Base-by-base conservation (phyloP, 768 basidiomycete genomes). In the Amyloporia xantha region DNA sequence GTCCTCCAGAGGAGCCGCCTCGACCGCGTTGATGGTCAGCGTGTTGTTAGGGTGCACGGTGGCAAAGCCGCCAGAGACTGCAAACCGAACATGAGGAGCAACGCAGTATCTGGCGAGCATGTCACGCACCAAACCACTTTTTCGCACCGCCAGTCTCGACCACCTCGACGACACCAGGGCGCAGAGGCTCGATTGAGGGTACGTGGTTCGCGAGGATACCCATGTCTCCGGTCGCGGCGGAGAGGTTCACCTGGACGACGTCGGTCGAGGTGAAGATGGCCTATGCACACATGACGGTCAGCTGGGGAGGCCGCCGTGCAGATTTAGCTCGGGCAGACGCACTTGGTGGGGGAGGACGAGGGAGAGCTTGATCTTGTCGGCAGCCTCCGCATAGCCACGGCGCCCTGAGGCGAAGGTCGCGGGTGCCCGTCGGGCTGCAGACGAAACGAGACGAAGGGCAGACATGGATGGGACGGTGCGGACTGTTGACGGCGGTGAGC, bases 161-260 rank as follows among this genome's bases (percentile, higher is more conserved):
- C 58, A 99, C 86, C 70, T 99, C 96, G 46, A 99, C 75, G 50
- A 98, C 76, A 65, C 96, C 96, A 36, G 96, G 87, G 63, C 90
- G 88, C 47, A 99, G 77, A 41, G 95, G 78, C 68, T 99, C 96
- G 50, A 98, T 87, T n/a, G 92, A 88, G 25, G 96, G 86, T 48
- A 97, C 93, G 71, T 99, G 96, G 78, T 95, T 96, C 59, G 95
- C 91, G 52, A 99, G 84, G 60, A 99, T 90, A 76, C 96, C 96
- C 93, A 98, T 97, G 70, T 97, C 94, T 62, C 96, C 96, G 2
- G 91, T 84, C 48, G 84, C 90, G 35, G 93, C 96, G 28, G 93
- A 73, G 59, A 97, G 73, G 73, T 97, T 97, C 58, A 99, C 95
- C 69, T 98, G 95, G 19, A 89, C 81, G 50, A 97, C 95, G 67